Evolutionary conservation across 2,329 filamentous ascomycete species (phyloP), one percentile per base, ranked within the genome.

Genomic region (Lecanicillium sp.): DNA sequence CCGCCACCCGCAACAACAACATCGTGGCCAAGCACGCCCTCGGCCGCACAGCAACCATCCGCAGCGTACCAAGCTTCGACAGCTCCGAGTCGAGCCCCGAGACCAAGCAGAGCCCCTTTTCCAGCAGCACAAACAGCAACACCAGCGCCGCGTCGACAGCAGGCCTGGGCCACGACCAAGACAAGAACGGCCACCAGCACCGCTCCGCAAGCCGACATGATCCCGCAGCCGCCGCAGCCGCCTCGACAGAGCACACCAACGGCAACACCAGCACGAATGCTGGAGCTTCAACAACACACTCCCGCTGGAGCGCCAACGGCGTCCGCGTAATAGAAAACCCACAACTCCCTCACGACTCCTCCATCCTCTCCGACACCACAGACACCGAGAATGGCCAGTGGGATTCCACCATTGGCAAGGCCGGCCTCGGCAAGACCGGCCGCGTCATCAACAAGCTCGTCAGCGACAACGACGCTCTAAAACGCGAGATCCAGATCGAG

Each of bases 391-490:
- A 62, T 37, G 62, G 59, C 20, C 68, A 68, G 61, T 84, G 81
- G 79, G 83, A 84, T 59, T 80, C 81, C 24, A 82, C 82, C 3
- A 77, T 86, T 38, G 83, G 83, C 55, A 83, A 84, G 60, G 83
- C 83, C 7, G 82, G 80, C 3, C 68, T 85, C 2, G 85, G 85
- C 36, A 89, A 89, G 69, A 87, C 83, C 9, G 85, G 85, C 8
- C 75, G 84, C 27, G 85, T 89, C 44, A 91, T 93, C 64, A 88
- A 93, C 67, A 81, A 82, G 60, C 76, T 93, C 46, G 87, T 89
- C 60, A 83, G 83, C 45, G 87, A 91, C 61, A 90, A 90, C 56
- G 87, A 91, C 59, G 77, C 82, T 33, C 71, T 91, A 38, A 86
- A 86, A 57, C 78, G 86, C 44, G 86, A 91, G 54, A 72, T 87